A percentile compares a stretch with the other conserved stretches of the same genome.
phyloP scores from a whole-genome alignment of 495 filamentous ascomycete species.

The Viridothelium virens region DNA sequence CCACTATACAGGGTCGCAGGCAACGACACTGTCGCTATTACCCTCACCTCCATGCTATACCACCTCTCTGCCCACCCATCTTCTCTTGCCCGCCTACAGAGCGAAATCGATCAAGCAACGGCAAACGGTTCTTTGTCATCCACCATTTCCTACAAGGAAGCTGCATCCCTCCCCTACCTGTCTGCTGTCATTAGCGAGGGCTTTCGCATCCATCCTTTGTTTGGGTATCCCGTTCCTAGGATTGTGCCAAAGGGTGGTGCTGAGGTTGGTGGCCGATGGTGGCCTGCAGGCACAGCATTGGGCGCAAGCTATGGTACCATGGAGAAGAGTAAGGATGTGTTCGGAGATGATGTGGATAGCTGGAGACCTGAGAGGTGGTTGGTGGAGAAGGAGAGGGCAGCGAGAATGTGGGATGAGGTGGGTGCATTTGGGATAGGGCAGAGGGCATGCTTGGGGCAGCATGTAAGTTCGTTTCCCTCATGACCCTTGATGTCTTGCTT shows the following conservation, averaged over 20 bases:
- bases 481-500: neutral
- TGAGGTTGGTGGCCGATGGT: slow-evolving; percentile 21
- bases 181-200: slow-evolving; percentile 32
- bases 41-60: too few relatives aligned
- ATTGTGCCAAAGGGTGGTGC: slow-evolving; percentile 25
- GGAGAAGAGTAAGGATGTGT: slow-evolving; percentile 25
- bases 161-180: slow-evolving; percentile 23
- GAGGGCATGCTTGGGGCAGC: neutral
- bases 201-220: slow-evolving; percentile 30
- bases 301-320: slow-evolving; percentile 30
- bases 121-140: too few relatives aligned
- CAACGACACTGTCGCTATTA: too few relatives aligned
- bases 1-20: too few relatives aligned
- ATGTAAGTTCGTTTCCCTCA: neutral
- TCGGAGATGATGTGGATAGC: slow-evolving; percentile 27
- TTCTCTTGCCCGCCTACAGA: too few relatives aligned
- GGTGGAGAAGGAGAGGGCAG: slow-evolving; percentile 7
- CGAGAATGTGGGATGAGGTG: slow-evolving; percentile 20
- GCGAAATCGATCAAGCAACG: too few relatives aligned
- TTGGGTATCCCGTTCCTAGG: slow-evolving; percentile 28
- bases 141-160: too few relatives aligned
- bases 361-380: slow-evolving; percentile 21
- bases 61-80: too few relatives aligned
- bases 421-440: slow-evolving; percentile 17
- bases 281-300: slow-evolving; percentile 27